phyloP scores from a whole-genome alignment of 208 protist genomes.

The Wallacemonas sp. region DNA sequence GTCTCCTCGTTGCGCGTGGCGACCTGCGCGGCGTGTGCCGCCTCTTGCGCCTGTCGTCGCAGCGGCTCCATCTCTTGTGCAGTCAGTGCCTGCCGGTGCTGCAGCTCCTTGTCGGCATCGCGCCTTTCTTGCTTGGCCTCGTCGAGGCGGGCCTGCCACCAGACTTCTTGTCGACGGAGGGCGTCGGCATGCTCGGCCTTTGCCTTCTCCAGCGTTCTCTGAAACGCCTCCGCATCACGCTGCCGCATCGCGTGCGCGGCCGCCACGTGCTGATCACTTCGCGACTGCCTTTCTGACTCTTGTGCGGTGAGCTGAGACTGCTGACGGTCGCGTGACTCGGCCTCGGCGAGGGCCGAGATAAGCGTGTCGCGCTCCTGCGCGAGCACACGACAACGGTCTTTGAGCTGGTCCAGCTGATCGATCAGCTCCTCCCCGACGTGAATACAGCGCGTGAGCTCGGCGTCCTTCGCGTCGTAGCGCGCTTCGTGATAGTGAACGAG shows the following conservation, averaged over 20 bases:
- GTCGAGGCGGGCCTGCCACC: conserved; percentile 19
- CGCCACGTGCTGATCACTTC: too few species aligned
- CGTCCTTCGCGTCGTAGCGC: conserved; percentile 58
- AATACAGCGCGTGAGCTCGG: conserved; percentile 76
- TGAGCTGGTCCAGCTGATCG: conserved; percentile 57
- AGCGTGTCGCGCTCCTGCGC: conserved; percentile 51
- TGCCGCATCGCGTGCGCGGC: too few species aligned
- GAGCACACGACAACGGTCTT: conserved; percentile 48
- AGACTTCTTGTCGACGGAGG: conserved; percentile 15
- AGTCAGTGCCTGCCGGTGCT: conserved; percentile 16
- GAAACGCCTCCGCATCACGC: conserved; percentile 22
- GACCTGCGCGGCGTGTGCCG: conserved; percentile 5
- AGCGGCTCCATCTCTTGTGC: background rate
- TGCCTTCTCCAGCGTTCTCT: too few species aligned
- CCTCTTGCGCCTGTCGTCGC: conserved; percentile 18
- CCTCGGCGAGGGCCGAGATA: background rate
- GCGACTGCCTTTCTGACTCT: too few species aligned
- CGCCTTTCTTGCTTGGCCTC: conserved; percentile 17
- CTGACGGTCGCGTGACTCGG: background rate
- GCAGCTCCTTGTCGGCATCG: conserved; percentile 23
- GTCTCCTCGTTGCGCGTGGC: background rate
- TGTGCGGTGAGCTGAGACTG: background rate
- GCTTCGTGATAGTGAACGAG: conserved; percentile 48
- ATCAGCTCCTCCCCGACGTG: conserved; percentile 76
- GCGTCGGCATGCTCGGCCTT: conserved; percentile 18